These are phyloP conservation scores for Sporisorium reilianum DNA, from an alignment of 1,284 basidiomycete genomes.

Conservation along the genomic window DNA sequence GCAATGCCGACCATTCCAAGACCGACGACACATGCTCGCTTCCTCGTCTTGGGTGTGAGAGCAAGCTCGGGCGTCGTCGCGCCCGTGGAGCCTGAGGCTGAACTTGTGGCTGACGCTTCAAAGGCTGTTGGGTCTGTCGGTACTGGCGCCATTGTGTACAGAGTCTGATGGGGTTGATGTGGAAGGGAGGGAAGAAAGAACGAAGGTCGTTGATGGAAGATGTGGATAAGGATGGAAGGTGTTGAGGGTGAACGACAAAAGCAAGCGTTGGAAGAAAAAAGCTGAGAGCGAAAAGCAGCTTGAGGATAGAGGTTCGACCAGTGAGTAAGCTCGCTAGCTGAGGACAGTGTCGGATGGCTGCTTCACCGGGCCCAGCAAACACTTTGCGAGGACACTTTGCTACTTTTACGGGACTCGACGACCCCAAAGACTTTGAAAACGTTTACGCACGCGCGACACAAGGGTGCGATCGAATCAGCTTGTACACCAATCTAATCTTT, in stretches of 20 bases:
- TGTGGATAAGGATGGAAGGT: background rate
- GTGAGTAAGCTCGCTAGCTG: background rate
- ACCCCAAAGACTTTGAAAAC: background rate
- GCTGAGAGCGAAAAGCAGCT: background rate
- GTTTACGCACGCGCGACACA: background rate
- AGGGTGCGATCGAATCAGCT: background rate
- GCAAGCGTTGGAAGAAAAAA: background rate
- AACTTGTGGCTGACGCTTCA: slow-evolving; percentile 18
- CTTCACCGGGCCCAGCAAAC: background rate
- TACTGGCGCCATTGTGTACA: slow-evolving; percentile 38
- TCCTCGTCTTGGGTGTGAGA: slow-evolving; percentile 34
- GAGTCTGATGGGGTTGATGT: background rate
- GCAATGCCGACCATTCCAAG: slow-evolving; percentile 80
- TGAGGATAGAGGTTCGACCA: background rate
- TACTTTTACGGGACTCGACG: no score
- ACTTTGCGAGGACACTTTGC: background rate
- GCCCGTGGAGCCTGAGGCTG: slow-evolving; percentile 38
- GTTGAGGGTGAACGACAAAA: background rate
- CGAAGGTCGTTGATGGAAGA: background rate
- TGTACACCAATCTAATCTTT: slow-evolving; percentile 6
- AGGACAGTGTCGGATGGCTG: background rate
- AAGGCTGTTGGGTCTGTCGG: slow-evolving; percentile 29
- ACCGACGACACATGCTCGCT: slow-evolving; percentile 74
- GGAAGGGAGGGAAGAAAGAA: background rate
- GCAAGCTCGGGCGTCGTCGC: slow-evolving; percentile 35